Evolutionary conservation across 805 yeast species (phyloP), one percentile per base, ranked within the genome.

Genomic region (Nakazawaea ambrosiae): DNA sequence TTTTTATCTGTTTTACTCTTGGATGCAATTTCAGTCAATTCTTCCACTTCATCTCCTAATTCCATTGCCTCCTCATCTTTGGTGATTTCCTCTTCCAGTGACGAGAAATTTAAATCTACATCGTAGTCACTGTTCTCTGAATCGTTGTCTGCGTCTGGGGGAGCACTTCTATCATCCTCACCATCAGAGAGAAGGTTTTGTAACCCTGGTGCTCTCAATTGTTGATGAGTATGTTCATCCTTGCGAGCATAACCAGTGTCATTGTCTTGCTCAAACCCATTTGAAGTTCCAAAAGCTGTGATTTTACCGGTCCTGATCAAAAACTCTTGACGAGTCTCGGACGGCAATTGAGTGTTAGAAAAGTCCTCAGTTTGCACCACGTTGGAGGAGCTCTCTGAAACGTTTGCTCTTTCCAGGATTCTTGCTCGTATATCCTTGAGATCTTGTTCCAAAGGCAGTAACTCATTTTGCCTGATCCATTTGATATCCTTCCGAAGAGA

Each of bases 301-400:
- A 88, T 75, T 54, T 87, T 79, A 20, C 98, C 98, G 0, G 90
- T 89, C 45, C 98, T 68, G 0, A 92, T 74, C 43, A 92, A 65
- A 51, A 59, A 89, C 35, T 89, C 97, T 40, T 75, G 75, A 50
- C 82, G 83, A 0, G 87, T 60, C 51, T 92, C 97, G n/a, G 73
- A 83, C 0, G 82, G 76, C 5, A 72, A 63, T 45, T 68, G 64
- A 3, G 61, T 71, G n/a, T 49, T 47, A 1, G 51, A 44, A 14
- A 47, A 41, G 1, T 42, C 50, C 1, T 37, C 45, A 4, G 48
- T 52, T 9, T 41, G 49, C 4, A 45, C 2, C 38, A 37, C 11
- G 23, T 37, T 38, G 16, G 31, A 30, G 17, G 46, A 15, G 9
- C 12, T 8, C 18, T 26, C 42, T 6, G 36, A 32, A 8, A 44